Evolutionary conservation across 768 basidiomycete species (phyloP).

Genomic region (Candolleomyces aberdarensis): DNA sequence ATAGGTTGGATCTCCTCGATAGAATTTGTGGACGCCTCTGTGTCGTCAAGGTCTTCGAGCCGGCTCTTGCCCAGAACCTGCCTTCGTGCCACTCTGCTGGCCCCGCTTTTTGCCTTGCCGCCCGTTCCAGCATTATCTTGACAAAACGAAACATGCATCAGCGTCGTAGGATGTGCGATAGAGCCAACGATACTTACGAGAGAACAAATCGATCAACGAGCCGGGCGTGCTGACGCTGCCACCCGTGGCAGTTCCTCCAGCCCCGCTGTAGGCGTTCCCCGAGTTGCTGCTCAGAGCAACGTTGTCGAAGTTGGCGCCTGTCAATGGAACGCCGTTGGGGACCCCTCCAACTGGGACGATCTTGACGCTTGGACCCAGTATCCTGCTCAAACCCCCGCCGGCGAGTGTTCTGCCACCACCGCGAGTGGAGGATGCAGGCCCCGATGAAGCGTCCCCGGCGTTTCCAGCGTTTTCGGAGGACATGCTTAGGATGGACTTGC

Average conservation of each 20-base stretch:
- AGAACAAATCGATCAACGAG: conserved; percentile 2
- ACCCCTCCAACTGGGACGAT: neutral
- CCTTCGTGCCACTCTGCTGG: conserved; percentile 2
- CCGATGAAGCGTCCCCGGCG: conserved; percentile 32
- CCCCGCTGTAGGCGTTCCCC: conserved; percentile 25
- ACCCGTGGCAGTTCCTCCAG: conserved; percentile 31
- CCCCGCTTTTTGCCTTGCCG: conserved; percentile 31
- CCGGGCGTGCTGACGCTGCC: conserved; percentile 24
- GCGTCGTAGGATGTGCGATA: neutral
- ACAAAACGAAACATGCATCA: conserved; percentile 4
- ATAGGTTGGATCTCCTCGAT: too few species aligned
- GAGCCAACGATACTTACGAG: conserved; percentile 1
- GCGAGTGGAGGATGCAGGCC: conserved; percentile 14
- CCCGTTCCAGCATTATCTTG: conserved; percentile 37
- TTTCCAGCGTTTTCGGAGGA: conserved; percentile 28
- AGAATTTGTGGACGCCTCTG: neutral
- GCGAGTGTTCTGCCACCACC: neutral
- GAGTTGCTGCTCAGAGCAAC: conserved; percentile 13
- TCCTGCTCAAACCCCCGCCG: neutral
- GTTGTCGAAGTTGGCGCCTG: neutral
- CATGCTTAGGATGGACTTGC: conserved; percentile 17
- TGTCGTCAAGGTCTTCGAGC: neutral
- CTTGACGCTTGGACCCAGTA: too few species aligned
- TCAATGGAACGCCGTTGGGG: neutral
- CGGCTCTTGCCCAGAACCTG: neutral